Conservation (phyloP, 2,329 filamentous ascomycete genomes). For the Onygena corvina region DNA sequence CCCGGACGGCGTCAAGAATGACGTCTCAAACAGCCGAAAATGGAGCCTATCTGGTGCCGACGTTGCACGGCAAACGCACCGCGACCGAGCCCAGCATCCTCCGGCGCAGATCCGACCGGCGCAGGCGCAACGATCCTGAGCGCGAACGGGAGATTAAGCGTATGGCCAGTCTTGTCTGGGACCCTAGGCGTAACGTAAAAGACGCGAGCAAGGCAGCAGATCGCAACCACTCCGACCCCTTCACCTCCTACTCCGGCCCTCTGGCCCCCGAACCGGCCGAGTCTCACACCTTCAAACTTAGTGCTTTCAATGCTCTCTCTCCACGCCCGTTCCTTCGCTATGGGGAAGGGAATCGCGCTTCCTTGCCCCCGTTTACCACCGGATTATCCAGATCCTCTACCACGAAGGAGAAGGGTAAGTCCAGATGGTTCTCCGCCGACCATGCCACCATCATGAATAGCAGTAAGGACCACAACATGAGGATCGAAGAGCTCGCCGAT, state of each 20-base stretch:
- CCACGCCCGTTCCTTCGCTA: slow-evolving; percentile 75
- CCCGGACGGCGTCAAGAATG: slow-evolving; percentile 19
- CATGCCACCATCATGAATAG: slow-evolving; percentile 46
- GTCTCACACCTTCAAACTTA: slow-evolving; percentile 65
- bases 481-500: slow-evolving; percentile 61
- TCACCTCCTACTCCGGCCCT: slow-evolving; percentile 48
- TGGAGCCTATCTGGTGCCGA: slow-evolving; percentile 38
- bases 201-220: slow-evolving; percentile 46
- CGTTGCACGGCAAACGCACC: slow-evolving; percentile 46
- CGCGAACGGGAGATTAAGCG: slow-evolving; percentile 81
- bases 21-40: slow-evolving; percentile 28
- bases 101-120: slow-evolving; percentile 64
- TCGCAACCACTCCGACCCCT: slow-evolving; percentile 51
- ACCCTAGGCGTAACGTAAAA: slow-evolving; percentile 52
- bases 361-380: slow-evolving; percentile 32
- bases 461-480: slow-evolving; percentile 52
- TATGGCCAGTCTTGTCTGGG: slow-evolving; percentile 54
- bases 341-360: slow-evolving; percentile 52
- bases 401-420: slow-evolving; percentile 43
- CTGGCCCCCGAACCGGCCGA: slow-evolving; percentile 33
- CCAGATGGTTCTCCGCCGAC: slow-evolving; percentile 23
- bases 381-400: slow-evolving; percentile 38
- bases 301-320: slow-evolving; percentile 65
- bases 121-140: slow-evolving; percentile 60
- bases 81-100: slow-evolving; percentile 45